phyloP scores from a whole-genome alignment of 2,329 filamentous ascomycete genomes.

The Xylariaceae sp. region DNA sequence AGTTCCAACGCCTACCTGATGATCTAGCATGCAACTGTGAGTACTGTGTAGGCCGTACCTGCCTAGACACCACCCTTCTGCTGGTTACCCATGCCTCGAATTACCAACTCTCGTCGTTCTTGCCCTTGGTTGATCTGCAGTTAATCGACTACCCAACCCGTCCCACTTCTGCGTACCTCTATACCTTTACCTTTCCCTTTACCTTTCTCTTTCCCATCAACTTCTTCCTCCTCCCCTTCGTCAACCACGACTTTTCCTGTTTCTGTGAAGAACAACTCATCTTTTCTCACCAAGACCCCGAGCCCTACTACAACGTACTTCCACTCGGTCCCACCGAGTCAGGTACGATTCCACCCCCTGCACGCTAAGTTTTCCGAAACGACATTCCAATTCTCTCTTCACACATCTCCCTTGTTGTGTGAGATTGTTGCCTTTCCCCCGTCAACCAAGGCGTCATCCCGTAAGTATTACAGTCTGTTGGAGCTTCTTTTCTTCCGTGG shows the following conservation, averaged over 20 bases:
- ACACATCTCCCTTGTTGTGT: neutral
- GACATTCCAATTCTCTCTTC: neutral
- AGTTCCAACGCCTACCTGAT: slow-evolving; percentile 1
- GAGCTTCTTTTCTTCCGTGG: neutral
- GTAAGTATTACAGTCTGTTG: neutral
- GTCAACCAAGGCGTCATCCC: neutral
- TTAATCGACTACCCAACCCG: slow-evolving; percentile 20
- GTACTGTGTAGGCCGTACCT: neutral
- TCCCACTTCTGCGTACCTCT: slow-evolving; percentile 14
- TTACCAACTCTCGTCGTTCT: slow-evolving; percentile 17
- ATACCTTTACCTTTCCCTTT: too few relatives aligned
- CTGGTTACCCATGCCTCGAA: slow-evolving; percentile 19
- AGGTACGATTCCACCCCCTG: slow-evolving; percentile 10
- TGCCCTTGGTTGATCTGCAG: slow-evolving; percentile 17
- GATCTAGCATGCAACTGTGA: neutral
- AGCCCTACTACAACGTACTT: neutral
- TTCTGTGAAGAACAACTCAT: slow-evolving; percentile 1
- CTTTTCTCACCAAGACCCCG: neutral
- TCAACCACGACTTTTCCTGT: slow-evolving; percentile 1
- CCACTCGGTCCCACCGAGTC: neutral
- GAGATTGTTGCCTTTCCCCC: neutral
- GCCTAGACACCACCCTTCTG: neutral
- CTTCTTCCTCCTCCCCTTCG: slow-evolving; percentile 3
- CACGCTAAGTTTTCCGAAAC: too few relatives aligned
- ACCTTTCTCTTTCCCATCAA: slow-evolving; percentile 14